Conservation (phyloP, 2,329 filamentous ascomycete genomes). For the Thielaviopsis ethacetica region DNA sequence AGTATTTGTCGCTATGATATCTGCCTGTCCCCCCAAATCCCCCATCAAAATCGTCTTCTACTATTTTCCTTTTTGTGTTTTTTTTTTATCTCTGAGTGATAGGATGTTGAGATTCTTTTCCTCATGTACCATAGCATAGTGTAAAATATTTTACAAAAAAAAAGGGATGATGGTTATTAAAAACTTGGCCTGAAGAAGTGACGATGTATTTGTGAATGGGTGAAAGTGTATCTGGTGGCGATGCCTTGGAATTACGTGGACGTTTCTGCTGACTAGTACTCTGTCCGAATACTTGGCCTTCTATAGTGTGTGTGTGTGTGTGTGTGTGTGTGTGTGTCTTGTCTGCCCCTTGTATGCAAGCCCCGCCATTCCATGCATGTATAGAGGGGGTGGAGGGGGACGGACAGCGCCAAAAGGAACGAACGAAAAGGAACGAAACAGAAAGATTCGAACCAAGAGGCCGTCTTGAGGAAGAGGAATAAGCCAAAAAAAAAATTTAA, state of each 20-base stretch:
- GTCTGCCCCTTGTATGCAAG: neutral
- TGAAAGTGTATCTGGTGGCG: neutral
- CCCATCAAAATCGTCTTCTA: neutral
- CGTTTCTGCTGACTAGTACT: neutral
- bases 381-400: neutral
- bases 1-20: neutral
- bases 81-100: neutral
- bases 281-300: neutral
- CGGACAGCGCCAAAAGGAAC: neutral
- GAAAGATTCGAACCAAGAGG: neutral
- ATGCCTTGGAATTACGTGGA: neutral
- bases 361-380: neutral
- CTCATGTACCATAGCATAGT: neutral
- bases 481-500: no score
- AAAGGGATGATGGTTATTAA: neutral
- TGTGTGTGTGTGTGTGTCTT: neutral
- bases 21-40: neutral
- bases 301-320: no score
- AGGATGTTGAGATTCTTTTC: neutral
- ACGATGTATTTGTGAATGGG: neutral
- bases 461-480: no score
- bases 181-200: neutral
- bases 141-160: neutral
- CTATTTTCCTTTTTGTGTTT: neutral
- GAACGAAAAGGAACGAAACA: neutral